These are phyloP conservation scores for barley (Hordeum vulgare) DNA, from an alignment of 176 grass and related monocot genomes.

Conservation along the genomic window MorexV3_pseudomolecules_assembly NC_058519.1:561473709-561474208, in stretches of 20 bases:
- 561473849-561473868: not conserved
- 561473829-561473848: not conserved
- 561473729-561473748: not conserved
- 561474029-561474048: not conserved
- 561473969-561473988: too few species aligned
- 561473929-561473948: not conserved
- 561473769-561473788: not conserved
- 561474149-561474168: not conserved
- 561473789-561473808: not conserved
- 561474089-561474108: slow-evolving; percentile 22
- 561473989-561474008: too few species aligned
- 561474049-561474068: slow-evolving; percentile 10
- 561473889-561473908: not conserved
- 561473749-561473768: not conserved
- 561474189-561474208: not conserved
- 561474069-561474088: slow-evolving; percentile 3
- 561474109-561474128: slow-evolving; percentile 33
- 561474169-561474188: not conserved
- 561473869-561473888: not conserved
- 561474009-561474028: not conserved
- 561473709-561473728: not conserved
- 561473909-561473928: not conserved
- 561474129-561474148: slow-evolving; percentile 12
- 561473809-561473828: not conserved
- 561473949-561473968: not conserved